Evolutionary conservation across 2,329 filamentous ascomycete species (phyloP).

Genomic region (Claviceps capensis): DNA sequence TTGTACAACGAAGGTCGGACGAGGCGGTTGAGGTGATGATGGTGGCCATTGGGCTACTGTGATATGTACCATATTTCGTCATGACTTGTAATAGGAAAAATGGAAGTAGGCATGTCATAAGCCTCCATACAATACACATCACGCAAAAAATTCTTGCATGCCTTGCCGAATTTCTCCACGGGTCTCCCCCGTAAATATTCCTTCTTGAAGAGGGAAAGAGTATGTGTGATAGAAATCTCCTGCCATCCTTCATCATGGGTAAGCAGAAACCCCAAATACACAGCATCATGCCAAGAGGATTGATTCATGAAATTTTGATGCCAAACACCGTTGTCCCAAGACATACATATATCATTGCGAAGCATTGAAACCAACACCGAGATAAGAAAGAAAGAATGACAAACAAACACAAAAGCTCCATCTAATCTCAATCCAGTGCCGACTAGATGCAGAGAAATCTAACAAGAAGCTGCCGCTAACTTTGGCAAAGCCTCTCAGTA

Average conservation of each 20-base stretch:
- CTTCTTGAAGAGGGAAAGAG: too few species aligned
- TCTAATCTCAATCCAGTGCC: not conserved
- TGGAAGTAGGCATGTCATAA: too few species aligned
- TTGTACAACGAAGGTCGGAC: too few species aligned
- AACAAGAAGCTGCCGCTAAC: too few species aligned
- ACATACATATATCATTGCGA: not conserved
- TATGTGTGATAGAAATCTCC: not conserved
- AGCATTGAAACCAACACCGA: not conserved
- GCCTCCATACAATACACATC: too few species aligned
- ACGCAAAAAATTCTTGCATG: not conserved
- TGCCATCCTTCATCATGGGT: constrained; percentile 2
- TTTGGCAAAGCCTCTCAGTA: constrained; percentile 44
- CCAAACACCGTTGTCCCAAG: constrained; percentile 6
- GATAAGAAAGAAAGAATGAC: not conserved
- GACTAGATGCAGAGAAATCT: constrained; percentile 7
- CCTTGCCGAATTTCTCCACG: not conserved
- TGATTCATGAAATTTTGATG: constrained; percentile 1
- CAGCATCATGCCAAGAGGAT: not conserved
- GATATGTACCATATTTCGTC: too few species aligned
- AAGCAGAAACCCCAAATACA: not conserved
- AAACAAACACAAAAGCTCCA: not conserved
- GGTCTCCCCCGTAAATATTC: not conserved
- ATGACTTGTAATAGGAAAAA: too few species aligned
- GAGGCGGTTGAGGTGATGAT: too few species aligned
- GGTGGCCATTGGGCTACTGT: too few species aligned